Conservation (phyloP, 2,329 filamentous ascomycete genomes). For the Ceratocystis eucalypticola region DNA sequence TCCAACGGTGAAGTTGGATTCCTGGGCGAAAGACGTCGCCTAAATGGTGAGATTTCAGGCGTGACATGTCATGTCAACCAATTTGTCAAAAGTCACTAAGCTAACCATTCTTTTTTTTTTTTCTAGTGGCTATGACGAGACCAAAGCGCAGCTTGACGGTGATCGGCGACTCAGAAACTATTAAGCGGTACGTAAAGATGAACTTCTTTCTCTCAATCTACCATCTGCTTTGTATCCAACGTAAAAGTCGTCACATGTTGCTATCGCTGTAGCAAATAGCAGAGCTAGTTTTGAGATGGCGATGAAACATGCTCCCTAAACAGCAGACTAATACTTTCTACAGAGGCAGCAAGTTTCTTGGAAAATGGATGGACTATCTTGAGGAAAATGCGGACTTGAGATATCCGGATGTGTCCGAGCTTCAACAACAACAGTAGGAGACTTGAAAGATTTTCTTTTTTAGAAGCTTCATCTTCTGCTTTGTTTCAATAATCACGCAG, state of each 20-base stretch:
- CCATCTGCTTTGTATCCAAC: not conserved
- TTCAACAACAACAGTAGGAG: slow-evolving; percentile 21
- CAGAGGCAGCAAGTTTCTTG: slow-evolving; percentile 75
- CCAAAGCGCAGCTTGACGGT: slow-evolving; percentile 81
- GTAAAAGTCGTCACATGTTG: not conserved
- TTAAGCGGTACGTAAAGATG: slow-evolving; percentile 55
- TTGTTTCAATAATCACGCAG: not conserved
- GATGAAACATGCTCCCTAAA: not conserved
- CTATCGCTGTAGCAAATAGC: not conserved
- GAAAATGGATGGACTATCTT: slow-evolving; percentile 79
- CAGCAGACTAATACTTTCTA: slow-evolving; percentile 13
- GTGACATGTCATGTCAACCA: not conserved
- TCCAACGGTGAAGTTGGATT: slow-evolving; percentile 79
- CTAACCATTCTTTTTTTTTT: slow-evolving; percentile 32
- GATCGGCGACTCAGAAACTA: slow-evolving; percentile 88
- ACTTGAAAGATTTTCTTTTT: not conserved
- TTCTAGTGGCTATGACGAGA: slow-evolving; percentile 86
- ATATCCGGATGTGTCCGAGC: slow-evolving; percentile 56
- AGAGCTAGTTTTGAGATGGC: not conserved
- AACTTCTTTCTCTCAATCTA: not conserved
- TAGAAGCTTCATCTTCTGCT: not conserved
- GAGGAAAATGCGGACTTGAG: slow-evolving; percentile 82
- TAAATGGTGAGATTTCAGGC: slow-evolving; percentile 58
- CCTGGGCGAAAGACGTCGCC: slow-evolving; percentile 72
- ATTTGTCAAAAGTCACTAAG: not conserved